Percentiles rank a stretch among this genome's conserved stretches.
Evolutionary conservation across 495 filamentous ascomycete genomes (phyloP).

Genomic region (Xylaria palmicola): DNA sequence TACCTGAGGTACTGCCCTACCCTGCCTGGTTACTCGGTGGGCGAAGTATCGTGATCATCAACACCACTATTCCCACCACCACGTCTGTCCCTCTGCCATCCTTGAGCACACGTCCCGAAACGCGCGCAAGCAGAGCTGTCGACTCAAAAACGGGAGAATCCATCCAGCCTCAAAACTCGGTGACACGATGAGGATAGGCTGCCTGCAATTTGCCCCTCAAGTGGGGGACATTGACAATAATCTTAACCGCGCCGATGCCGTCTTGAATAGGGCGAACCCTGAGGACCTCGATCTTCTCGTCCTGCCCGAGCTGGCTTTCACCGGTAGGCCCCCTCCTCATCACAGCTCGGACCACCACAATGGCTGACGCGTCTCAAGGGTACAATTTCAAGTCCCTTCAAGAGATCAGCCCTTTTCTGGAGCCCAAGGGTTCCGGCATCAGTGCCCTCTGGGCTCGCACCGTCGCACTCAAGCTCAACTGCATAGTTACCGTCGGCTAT

Average conservation of each 20-base stretch:
- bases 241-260: slow-evolving; percentile 67
- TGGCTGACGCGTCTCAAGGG: slow-evolving; percentile 48
- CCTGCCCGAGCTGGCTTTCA: slow-evolving; percentile 85
- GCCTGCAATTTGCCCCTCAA: slow-evolving; percentile 73
- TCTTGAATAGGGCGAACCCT: slow-evolving; percentile 59
- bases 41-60: too few species aligned
- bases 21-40: too few species aligned
- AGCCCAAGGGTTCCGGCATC: slow-evolving; percentile 69
- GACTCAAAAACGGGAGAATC: neutral
- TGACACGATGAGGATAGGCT: slow-evolving; percentile 70
- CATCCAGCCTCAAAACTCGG: neutral
- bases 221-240: slow-evolving; percentile 77
- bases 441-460: slow-evolving; percentile 77
- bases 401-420: slow-evolving; percentile 78
- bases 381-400: slow-evolving; percentile 86
- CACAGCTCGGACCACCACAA: neutral
- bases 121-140: neutral
- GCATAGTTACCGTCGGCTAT: slow-evolving; percentile 86
- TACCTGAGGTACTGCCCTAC: too few species aligned
- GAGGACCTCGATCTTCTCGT: slow-evolving; percentile 68
- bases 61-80: too few species aligned
- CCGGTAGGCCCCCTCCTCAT: slow-evolving; percentile 52
- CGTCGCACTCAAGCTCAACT: slow-evolving; percentile 68
- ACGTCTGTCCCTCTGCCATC: neutral
- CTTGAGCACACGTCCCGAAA: neutral